phyloP scores from a whole-genome alignment of 2,329 filamentous ascomycete genomes.

The Cladosporium sp. region DNA sequence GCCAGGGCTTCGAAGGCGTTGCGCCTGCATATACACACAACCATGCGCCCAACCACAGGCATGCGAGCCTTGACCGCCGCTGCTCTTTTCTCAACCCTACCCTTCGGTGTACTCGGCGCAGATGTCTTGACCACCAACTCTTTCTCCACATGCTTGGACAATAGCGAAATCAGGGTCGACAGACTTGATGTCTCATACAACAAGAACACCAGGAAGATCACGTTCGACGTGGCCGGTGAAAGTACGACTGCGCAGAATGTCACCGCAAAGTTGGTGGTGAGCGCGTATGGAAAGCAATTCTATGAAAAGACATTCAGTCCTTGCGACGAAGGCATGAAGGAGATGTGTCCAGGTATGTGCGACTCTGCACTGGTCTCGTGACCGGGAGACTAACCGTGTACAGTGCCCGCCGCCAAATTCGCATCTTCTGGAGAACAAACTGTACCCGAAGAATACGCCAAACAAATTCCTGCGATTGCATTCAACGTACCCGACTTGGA shows the following conservation, averaged over 20 bases:
- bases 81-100: slow-evolving; percentile 37
- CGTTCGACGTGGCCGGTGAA: slow-evolving; percentile 78
- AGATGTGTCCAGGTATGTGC: slow-evolving; percentile 76
- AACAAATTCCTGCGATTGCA: slow-evolving; percentile 80
- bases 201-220: slow-evolving; percentile 68
- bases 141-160: slow-evolving; percentile 69
- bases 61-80: slow-evolving; percentile 29
- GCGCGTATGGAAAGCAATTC: slow-evolving; percentile 79
- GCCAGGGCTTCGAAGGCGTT: slow-evolving; percentile 5
- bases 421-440: slow-evolving; percentile 68
- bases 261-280: slow-evolving; percentile 71
- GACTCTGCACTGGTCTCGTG: neutral
- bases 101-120: slow-evolving; percentile 57
- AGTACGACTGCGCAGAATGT: slow-evolving; percentile 77
- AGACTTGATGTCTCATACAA: slow-evolving; percentile 78
- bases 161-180: slow-evolving; percentile 66
- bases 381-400: slow-evolving; percentile 21
- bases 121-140: slow-evolving; percentile 79
- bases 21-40: slow-evolving; percentile 16
- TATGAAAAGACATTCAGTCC: slow-evolving; percentile 83
- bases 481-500: slow-evolving; percentile 90
- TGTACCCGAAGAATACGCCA: slow-evolving; percentile 70
- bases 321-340: slow-evolving; percentile 66
- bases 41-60: slow-evolving; percentile 33
- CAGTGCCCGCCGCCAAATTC: slow-evolving; percentile 74